Evolutionary conservation across 2,329 filamentous ascomycete species (phyloP).

Genomic region (Penicillium sp.): DNA sequence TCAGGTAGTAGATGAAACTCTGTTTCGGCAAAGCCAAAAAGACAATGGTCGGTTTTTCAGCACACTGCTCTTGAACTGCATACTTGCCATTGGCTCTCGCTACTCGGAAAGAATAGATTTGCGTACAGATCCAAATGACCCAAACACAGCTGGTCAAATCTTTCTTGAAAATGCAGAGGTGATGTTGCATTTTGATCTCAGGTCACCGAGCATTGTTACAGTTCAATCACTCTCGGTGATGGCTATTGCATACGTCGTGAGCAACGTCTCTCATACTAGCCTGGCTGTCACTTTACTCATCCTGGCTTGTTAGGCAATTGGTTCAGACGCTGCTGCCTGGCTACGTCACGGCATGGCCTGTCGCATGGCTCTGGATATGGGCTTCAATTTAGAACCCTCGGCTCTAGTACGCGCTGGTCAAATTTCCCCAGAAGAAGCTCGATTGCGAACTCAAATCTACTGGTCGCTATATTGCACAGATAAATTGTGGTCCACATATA

Average conservation of each 20-base stretch:
- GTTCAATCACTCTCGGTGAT: conserved; percentile 40
- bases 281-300: too few species aligned
- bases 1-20: conserved; percentile 37
- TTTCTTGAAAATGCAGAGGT: conserved; percentile 33
- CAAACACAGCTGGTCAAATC: conserved; percentile 35
- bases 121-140: conserved; percentile 30
- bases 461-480: conserved; percentile 41
- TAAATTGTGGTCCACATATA: conserved; percentile 38
- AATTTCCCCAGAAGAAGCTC: conserved; percentile 29
- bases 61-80: conserved; percentile 34
- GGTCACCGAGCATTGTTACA: conserved; percentile 37
- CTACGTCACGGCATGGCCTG: conserved; percentile 41
- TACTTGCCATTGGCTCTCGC: conserved; percentile 37
- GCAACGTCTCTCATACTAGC: conserved; percentile 6
- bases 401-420: conserved; percentile 26
- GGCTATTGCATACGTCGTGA: conserved; percentile 27
- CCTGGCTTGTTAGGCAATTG: conserved; percentile 28
- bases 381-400: conserved; percentile 37
- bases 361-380: conserved; percentile 41
- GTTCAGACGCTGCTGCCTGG: conserved; percentile 39
- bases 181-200: conserved; percentile 22
- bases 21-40: conserved; percentile 35
- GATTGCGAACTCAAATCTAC: conserved; percentile 38
- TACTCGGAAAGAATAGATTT: conserved; percentile 36
- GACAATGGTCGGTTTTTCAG: conserved; percentile 33